phyloP scores from a whole-genome alignment of 495 filamentous ascomycete species.

The Penicillium psychrofluorescens region DNA sequence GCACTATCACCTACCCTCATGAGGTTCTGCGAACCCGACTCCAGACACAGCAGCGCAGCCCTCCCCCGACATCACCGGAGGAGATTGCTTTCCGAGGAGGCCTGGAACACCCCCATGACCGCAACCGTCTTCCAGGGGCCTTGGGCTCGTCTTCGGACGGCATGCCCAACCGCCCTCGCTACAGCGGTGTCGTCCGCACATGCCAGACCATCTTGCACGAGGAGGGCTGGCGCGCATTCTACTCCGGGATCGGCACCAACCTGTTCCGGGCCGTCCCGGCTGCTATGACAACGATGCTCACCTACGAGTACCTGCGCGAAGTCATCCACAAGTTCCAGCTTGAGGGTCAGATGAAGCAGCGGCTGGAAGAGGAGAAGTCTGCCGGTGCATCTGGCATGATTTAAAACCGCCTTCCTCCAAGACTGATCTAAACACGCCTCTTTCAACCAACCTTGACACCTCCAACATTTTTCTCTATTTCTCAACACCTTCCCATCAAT shows the following conservation, averaged over 20 bases:
- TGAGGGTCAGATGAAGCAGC: slow-evolving; percentile 36
- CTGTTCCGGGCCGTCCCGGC: slow-evolving; percentile 92
- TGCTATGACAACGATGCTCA: slow-evolving; percentile 94
- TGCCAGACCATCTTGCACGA: slow-evolving; percentile 77
- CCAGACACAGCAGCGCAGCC: slow-evolving; percentile 72
- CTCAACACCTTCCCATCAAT: not conserved
- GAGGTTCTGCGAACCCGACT: slow-evolving; percentile 87
- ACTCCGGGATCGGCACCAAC: slow-evolving; percentile 96
- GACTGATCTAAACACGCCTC: not conserved
- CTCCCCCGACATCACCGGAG: slow-evolving; percentile 36
- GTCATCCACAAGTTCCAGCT: slow-evolving; percentile 40
- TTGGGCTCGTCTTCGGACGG: slow-evolving; percentile 49
- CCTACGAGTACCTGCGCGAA: slow-evolving; percentile 82
- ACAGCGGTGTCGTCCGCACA: slow-evolving; percentile 75
- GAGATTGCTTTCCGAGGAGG: slow-evolving; percentile 61
- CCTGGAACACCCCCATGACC: slow-evolving; percentile 36
- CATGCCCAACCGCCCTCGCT: slow-evolving; percentile 58
- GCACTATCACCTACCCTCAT: slow-evolving; percentile 93
- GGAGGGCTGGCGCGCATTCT: slow-evolving; percentile 95
- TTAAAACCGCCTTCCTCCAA: slow-evolving; percentile 6
- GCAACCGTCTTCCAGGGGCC: slow-evolving; percentile 25
- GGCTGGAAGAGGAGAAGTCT: slow-evolving; percentile 13
- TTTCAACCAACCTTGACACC: not conserved
- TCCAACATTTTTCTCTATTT: slow-evolving; percentile 1
- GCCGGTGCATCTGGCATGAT: slow-evolving; percentile 12